Percentiles rank a stretch among this genome's conserved stretches.
phyloP scores from a whole-genome alignment of 2,329 filamentous ascomycete genomes.

The Hansfordia pulvinata region DNA sequence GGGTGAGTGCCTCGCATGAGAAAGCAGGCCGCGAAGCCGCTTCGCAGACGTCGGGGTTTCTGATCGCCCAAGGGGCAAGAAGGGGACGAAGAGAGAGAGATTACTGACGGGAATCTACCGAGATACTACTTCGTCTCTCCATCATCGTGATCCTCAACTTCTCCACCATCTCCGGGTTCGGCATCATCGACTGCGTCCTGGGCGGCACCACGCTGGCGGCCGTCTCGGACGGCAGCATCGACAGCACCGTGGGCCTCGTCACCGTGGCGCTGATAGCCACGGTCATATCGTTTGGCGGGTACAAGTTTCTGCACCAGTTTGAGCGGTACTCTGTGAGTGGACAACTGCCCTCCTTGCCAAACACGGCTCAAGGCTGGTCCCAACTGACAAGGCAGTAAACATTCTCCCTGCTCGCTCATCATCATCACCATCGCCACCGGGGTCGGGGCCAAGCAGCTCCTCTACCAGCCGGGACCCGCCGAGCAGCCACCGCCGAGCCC shows the following conservation, averaged over 20 bases:
- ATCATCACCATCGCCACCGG: conserved; percentile 1
- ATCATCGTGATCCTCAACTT: conserved; percentile 1
- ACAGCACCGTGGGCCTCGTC: conserved; percentile 1
- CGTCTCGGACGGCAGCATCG: conserved; percentile 1
- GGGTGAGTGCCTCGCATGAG: conserved; percentile 22
- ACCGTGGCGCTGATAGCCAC: conserved; percentile 1
- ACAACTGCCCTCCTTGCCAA: too few relatives aligned
- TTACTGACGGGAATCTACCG: too few relatives aligned
- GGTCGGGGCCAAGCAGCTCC: conserved; percentile 1
- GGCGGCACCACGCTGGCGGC: conserved; percentile 1
- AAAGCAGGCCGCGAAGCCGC: neutral
- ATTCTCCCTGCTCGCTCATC: neutral
- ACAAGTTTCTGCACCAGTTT: conserved; percentile 1
- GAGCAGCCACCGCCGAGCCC: too few relatives aligned
- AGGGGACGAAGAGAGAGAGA: too few relatives aligned
- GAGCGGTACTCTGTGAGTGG: conserved; percentile 1
- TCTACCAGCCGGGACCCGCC: too few relatives aligned
- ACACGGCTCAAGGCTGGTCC: too few relatives aligned
- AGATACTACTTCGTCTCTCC: conserved; percentile 2
- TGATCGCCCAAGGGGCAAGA: neutral
- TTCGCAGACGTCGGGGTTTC: neutral
- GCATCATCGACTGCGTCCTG: conserved; percentile 1
- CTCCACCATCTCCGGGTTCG: conserved; percentile 1
- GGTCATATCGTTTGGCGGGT: conserved; percentile 1
- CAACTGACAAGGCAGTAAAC: too few relatives aligned